Percentiles rank a stretch among this genome's conserved stretches.
Evolutionary conservation across 768 basidiomycete species (phyloP).

Genomic region (Leccinum rimulosum): DNA sequence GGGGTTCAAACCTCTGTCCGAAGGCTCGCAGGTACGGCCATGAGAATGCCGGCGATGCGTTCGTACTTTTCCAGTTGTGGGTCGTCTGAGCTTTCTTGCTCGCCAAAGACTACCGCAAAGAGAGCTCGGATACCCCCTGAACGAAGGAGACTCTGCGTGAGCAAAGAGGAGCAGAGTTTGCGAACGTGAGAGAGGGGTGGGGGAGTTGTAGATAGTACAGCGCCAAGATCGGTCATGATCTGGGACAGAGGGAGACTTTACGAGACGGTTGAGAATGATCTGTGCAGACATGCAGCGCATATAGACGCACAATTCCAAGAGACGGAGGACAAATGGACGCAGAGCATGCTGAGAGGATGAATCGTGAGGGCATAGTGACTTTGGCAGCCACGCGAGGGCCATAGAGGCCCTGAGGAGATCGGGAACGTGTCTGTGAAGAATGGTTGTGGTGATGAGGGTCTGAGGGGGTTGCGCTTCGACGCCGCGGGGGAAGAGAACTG

Average conservation of each 20-base stretch:
- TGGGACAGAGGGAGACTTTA: slow-evolving; percentile 60
- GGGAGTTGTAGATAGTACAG: slow-evolving; percentile 46
- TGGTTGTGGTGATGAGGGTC: slow-evolving; percentile 57
- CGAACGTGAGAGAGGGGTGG: slow-evolving; percentile 49
- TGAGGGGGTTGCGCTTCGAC: slow-evolving; percentile 46
- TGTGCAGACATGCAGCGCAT: slow-evolving; percentile 13
- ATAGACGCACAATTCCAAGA: slow-evolving; percentile 60
- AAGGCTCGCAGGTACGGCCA: slow-evolving; percentile 57
- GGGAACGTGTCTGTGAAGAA: slow-evolving; percentile 54
- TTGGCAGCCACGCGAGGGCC: slow-evolving; percentile 72
- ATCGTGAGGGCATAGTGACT: slow-evolving; percentile 39
- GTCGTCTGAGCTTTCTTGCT: slow-evolving; percentile 50
- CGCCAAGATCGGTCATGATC: slow-evolving; percentile 62
- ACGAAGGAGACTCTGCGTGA: slow-evolving; percentile 69
- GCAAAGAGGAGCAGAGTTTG: slow-evolving; percentile 57
- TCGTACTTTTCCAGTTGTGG: slow-evolving; percentile 69
- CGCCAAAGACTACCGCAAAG: slow-evolving; percentile 66
- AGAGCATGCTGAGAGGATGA: slow-evolving; percentile 44
- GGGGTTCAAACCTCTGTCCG: slow-evolving; percentile 47
- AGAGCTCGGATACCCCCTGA: slow-evolving; percentile 70
- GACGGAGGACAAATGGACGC: slow-evolving; percentile 50
- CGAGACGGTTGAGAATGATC: slow-evolving; percentile 8
- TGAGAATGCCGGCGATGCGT: slow-evolving; percentile 62
- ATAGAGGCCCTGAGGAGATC: slow-evolving; percentile 62
- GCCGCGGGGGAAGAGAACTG: slow-evolving; percentile 54